Conservation (phyloP, 148 eudicot species). For the Limonium bicolor region DNA sequence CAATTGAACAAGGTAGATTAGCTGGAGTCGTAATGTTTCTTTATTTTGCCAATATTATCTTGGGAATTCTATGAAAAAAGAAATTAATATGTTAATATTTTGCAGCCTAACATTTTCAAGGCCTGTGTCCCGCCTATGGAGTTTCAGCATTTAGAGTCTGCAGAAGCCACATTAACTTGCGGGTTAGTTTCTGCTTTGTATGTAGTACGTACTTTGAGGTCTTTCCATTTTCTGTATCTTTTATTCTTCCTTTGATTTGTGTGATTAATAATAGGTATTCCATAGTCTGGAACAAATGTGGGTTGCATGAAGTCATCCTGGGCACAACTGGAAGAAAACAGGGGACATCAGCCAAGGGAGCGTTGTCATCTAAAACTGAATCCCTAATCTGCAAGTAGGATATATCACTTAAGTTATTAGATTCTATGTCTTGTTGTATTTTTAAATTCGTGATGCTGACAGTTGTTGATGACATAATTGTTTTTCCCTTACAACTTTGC, state of each 20-base stretch:
- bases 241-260: neutral
- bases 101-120: slow-evolving; percentile 55
- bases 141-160: slow-evolving; percentile 74
- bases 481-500: too few species aligned
- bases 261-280: slow-evolving; percentile 86
- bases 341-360: slow-evolving; percentile 91
- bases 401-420: neutral
- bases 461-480: too few species aligned
- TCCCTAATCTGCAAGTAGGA: slow-evolving; percentile 86
- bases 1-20: slow-evolving; percentile 55
- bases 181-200: slow-evolving; percentile 40
- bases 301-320: slow-evolving; percentile 75
- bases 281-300: slow-evolving; percentile 69
- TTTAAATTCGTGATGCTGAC: too few species aligned
- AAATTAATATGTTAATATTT: slow-evolving; percentile 4
- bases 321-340: slow-evolving; percentile 97
- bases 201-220: neutral
- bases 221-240: neutral
- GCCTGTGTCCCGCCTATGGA: slow-evolving; percentile 68
- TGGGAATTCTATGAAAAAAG: neutral
- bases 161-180: slow-evolving; percentile 68
- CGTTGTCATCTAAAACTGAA: slow-evolving; percentile 59
- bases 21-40: neutral
- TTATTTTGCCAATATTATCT: neutral
- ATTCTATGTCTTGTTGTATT: too few species aligned